Percentiles rank a stretch among this genome's conserved stretches.
These are phyloP conservation scores for maize (Zea mays) DNA, from an alignment of 176 grass and related monocot species.

Conservation along the genomic window DNA sequence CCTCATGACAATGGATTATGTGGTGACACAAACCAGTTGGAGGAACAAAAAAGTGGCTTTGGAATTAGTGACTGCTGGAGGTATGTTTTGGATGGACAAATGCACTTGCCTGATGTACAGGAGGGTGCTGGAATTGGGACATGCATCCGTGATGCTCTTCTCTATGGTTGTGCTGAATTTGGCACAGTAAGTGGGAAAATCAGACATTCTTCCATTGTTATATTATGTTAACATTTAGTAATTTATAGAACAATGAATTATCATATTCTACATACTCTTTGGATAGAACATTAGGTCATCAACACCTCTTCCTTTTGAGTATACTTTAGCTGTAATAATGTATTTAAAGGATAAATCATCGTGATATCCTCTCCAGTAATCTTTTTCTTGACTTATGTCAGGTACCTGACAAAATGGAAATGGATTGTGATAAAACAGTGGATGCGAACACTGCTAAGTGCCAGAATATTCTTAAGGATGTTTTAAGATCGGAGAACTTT, in stretches of 20 bases:
- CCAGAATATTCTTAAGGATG: conserved; percentile 59
- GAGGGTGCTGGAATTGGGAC: conserved; percentile 65
- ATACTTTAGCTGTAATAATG: neutral
- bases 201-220: conserved; percentile 23
- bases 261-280: conserved; percentile 2
- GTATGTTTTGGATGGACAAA: conserved; percentile 53
- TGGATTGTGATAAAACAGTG: conserved; percentile 28
- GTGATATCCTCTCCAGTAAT: conserved; percentile 20
- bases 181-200: conserved; percentile 39
- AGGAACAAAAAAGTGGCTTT: conserved; percentile 47
- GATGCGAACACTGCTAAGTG: conserved; percentile 50
- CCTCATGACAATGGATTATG: conserved; percentile 22
- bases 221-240: conserved; percentile 21
- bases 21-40: conserved; percentile 28
- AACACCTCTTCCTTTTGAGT: neutral
- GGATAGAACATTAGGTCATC: conserved; percentile 25
- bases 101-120: conserved; percentile 49
- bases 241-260: conserved; percentile 15
- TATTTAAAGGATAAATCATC: conserved; percentile 32
- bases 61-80: conserved; percentile 55
- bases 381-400: conserved; percentile 39
- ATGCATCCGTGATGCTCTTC: conserved; percentile 58
- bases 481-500: conserved; percentile 80
- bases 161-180: conserved; percentile 36
- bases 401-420: conserved; percentile 42